Percentiles rank a stretch among this genome's conserved stretches.
phyloP scores from a whole-genome alignment of 495 filamentous ascomycete genomes.

The Haplographium delicatum region DNA sequence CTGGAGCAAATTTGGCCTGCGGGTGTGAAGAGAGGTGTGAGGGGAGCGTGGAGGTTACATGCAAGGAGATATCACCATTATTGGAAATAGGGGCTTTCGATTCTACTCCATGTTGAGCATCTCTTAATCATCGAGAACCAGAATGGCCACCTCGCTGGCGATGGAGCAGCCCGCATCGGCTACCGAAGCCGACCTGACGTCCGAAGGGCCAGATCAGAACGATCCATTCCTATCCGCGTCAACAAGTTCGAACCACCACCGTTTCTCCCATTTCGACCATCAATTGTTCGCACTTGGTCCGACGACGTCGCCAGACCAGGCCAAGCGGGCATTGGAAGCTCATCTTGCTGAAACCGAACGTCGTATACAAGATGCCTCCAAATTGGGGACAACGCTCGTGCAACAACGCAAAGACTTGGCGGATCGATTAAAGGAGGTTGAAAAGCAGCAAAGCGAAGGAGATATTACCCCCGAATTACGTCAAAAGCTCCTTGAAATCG shows the following conservation, averaged over 20 bases:
- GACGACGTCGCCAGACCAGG: slow-evolving; percentile 73
- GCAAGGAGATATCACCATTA: not conserved
- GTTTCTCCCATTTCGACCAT: slow-evolving; percentile 73
- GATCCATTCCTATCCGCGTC: slow-evolving; percentile 44
- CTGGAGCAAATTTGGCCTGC: not conserved
- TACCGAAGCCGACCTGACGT: slow-evolving; percentile 4
- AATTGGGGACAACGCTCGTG: slow-evolving; percentile 77
- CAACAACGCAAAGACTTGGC: slow-evolving; percentile 76
- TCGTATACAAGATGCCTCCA: slow-evolving; percentile 83
- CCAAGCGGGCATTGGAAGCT: slow-evolving; percentile 81
- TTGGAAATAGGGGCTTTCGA: not conserved
- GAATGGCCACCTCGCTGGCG: slow-evolving; percentile 23
- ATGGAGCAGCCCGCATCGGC: slow-evolving; percentile 17
- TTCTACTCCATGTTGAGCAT: not conserved
- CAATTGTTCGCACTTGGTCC: slow-evolving; percentile 74
- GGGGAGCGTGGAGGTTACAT: not conserved
- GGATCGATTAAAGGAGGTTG: slow-evolving; percentile 78
- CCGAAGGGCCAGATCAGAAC: slow-evolving; percentile 14
- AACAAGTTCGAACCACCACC: slow-evolving; percentile 51
- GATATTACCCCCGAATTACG: slow-evolving; percentile 81
- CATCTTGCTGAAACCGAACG: slow-evolving; percentile 88
- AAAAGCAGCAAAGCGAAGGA: slow-evolving; percentile 69
- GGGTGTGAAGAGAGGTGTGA: not conserved
- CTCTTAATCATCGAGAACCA: not conserved
- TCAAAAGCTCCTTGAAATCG: slow-evolving; percentile 77